Conservation (phyloP, 164 flowering plant species). For the Taxillus chinensis region DNA sequence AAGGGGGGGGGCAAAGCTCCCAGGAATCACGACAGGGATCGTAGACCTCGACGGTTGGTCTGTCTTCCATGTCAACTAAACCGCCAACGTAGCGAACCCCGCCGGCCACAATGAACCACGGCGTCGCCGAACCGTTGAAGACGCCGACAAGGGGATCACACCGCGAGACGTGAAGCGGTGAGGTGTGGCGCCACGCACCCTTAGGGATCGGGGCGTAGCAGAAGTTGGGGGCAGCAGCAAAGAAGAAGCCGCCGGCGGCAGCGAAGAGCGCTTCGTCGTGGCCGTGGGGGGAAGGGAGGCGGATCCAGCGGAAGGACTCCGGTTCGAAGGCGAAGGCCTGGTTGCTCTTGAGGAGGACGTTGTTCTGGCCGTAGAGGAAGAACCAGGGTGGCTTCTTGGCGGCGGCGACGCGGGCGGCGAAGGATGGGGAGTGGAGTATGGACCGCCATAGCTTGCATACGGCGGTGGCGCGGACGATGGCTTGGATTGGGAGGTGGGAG, state of each 20-base stretch:
- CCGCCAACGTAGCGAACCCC: conserved; percentile 50
- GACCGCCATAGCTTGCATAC: conserved; percentile 56
- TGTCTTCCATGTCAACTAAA: conserved; percentile 53
- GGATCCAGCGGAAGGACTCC: conserved; percentile 38
- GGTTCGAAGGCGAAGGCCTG: conserved; percentile 74
- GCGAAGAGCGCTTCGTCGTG: conserved; percentile 14
- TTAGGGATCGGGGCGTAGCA: conserved; percentile 29
- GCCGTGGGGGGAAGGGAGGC: conserved; percentile 24
- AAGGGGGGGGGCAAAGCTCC: conserved; percentile 52
- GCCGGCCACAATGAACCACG: conserved; percentile 47
- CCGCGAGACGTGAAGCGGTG: conserved; percentile 39
- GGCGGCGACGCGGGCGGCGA: conserved; percentile 22
- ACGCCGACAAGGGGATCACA: conserved; percentile 53
- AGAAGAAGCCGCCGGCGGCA: conserved; percentile 38
- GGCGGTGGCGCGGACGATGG: conserved; percentile 40
- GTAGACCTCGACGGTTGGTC: conserved; percentile 52
- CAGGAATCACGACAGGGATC: conserved; percentile 33
- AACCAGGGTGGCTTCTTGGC: conserved; percentile 38
- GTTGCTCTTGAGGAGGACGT: conserved; percentile 37
- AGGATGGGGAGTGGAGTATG: conserved; percentile 25
- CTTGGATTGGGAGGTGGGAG: conserved; percentile 47
- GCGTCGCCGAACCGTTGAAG: conserved; percentile 12
- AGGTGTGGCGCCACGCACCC: conserved; percentile 27
- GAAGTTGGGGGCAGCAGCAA: conserved; percentile 34
- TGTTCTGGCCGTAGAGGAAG: conserved; percentile 56